These are phyloP conservation scores for Epichloe festucae DNA, from an alignment of 2,329 filamentous ascomycete species.

Conservation along the genomic window DNA sequence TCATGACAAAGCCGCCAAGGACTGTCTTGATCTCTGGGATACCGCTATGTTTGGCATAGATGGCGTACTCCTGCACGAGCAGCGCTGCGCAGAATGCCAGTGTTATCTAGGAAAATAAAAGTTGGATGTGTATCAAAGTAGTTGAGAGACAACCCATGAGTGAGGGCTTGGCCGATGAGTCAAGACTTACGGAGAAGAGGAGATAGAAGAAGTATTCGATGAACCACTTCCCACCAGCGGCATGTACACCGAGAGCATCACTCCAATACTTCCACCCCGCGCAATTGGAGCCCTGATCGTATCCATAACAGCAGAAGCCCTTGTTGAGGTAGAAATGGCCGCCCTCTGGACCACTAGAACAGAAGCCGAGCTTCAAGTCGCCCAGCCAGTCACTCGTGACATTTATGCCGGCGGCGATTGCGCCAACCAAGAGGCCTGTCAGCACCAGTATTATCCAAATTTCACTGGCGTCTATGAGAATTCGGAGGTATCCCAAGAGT, in stretches of 20 bases:
- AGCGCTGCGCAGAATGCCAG: slow-evolving; percentile 69
- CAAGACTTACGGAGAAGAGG: slow-evolving; percentile 56
- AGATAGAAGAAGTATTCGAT: slow-evolving; percentile 82
- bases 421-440: slow-evolving; percentile 72
- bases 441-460: slow-evolving; percentile 82
- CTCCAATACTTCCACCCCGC: slow-evolving; percentile 82
- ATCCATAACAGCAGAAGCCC: slow-evolving; percentile 85
- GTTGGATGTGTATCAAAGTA: background rate
- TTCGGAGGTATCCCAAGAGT: slow-evolving; percentile 57
- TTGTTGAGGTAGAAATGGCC: slow-evolving; percentile 86
- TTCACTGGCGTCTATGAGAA: slow-evolving; percentile 73
- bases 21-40: slow-evolving; percentile 98
- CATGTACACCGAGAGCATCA: slow-evolving; percentile 53
- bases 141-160: background rate
- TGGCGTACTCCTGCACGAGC: slow-evolving; percentile 70
- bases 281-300: slow-evolving; percentile 72
- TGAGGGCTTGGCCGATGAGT: background rate
- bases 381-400: slow-evolving; percentile 87
- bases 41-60: slow-evolving; percentile 86
- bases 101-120: slow-evolving; percentile 39
- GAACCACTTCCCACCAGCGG: slow-evolving; percentile 59
- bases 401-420: slow-evolving; percentile 79
- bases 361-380: slow-evolving; percentile 84
- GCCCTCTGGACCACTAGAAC: slow-evolving; percentile 59
- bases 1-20: slow-evolving; percentile 84